Conservation (phyloP, 768 basidiomycete genomes). For the Tulasnella sp. region DNA sequence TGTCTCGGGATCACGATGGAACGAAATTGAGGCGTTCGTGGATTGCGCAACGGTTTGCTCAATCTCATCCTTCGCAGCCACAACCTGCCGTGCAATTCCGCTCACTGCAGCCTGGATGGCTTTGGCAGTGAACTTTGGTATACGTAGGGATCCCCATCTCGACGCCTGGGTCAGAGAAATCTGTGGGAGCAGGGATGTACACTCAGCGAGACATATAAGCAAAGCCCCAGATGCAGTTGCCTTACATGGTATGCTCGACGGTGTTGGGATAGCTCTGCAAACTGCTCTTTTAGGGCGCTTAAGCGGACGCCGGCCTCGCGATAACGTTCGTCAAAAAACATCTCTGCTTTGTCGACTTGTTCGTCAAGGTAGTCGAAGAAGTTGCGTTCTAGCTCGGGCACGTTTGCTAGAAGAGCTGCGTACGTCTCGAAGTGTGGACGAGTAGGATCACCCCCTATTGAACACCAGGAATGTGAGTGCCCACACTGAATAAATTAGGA, state of each 20-base stretch:
- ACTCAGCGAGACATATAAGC: not conserved
- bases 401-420: not conserved
- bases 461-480: not conserved
- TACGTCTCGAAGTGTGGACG: not conserved
- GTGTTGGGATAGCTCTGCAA: slow-evolving; percentile 70
- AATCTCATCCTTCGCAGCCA: not conserved
- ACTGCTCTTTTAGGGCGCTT: slow-evolving; percentile 57
- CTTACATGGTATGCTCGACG: slow-evolving; percentile 53
- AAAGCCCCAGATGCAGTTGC: not conserved
- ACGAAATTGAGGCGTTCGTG: not conserved
- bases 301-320: slow-evolving; percentile 46
- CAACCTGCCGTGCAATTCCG: not conserved
- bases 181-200: not conserved
- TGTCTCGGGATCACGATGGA: slow-evolving; percentile 58
- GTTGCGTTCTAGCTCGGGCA: slow-evolving; percentile 56
- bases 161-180: not conserved
- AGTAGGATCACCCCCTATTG: not conserved
- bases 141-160: not conserved
- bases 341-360: slow-evolving; percentile 80
- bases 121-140: slow-evolving; percentile 1
- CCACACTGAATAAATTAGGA: not conserved
- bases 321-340: slow-evolving; percentile 73
- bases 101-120: not conserved
- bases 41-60: not conserved
- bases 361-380: slow-evolving; percentile 77